Evolutionary conservation across 108 stramenopile species (phyloP).

Genomic region (Cyclotella cryptica): DNA sequence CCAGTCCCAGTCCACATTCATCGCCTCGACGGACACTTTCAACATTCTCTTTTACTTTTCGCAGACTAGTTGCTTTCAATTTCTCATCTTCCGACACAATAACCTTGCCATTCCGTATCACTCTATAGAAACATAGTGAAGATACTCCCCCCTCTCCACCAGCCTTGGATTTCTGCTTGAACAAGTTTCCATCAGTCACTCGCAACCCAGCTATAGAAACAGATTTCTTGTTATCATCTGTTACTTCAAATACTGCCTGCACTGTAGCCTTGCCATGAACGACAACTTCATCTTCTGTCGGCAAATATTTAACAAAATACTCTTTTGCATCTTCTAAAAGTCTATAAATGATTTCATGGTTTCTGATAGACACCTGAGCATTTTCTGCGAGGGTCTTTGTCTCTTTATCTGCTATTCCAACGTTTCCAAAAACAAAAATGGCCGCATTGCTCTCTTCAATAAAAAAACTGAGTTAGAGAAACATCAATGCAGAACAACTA

Average conservation of each 20-base stretch:
- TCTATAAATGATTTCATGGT: conserved; percentile 80
- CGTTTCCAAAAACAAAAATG: conserved; percentile 78
- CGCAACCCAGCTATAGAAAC: conserved; percentile 73
- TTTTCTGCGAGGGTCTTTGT: conserved; percentile 61
- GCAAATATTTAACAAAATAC: conserved; percentile 64
- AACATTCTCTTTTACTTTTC: conserved; percentile 79
- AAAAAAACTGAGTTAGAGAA: neutral
- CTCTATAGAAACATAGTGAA: conserved; percentile 64
- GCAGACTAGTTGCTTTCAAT: conserved; percentile 65
- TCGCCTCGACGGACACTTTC: conserved; percentile 73
- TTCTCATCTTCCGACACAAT: conserved; percentile 61
- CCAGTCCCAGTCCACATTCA: conserved; percentile 81
- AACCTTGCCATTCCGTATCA: conserved; percentile 64
- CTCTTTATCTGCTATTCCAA: conserved; percentile 60
- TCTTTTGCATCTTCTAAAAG: conserved; percentile 83
- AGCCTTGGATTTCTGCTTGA: conserved; percentile 55
- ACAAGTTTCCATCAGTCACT: conserved; percentile 70
- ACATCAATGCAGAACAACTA: neutral
- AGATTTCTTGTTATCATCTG: conserved; percentile 58
- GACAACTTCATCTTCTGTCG: conserved; percentile 52
- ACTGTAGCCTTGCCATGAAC: conserved; percentile 77
- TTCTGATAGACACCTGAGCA: conserved; percentile 62
- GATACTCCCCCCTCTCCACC: conserved; percentile 6
- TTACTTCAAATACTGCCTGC: conserved; percentile 79
- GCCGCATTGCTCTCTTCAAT: conserved; percentile 72